phyloP scores from a whole-genome alignment of 768 basidiomycete species.

The Leccinum fibrillosum region DNA sequence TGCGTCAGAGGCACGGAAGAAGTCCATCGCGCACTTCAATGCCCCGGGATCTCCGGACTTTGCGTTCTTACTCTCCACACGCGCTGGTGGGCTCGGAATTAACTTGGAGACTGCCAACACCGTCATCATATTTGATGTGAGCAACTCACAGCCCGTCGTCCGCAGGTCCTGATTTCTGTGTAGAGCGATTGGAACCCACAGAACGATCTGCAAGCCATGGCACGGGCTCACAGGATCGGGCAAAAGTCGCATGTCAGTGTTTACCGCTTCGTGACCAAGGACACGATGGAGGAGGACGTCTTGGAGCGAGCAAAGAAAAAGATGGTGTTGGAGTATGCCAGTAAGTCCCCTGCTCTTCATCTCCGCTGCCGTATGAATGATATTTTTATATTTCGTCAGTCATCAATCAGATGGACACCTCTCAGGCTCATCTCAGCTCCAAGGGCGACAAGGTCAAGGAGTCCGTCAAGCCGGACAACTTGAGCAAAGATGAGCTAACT shows the following conservation, averaged over 20 bases:
- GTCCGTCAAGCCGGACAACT: constrained; percentile 69
- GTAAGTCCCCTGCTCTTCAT: constrained; percentile 51
- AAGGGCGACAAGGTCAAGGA: constrained; percentile 68
- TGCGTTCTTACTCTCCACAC: constrained; percentile 92
- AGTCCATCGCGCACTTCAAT: constrained; percentile 97
- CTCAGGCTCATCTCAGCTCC: constrained; percentile 90
- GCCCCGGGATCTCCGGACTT: constrained; percentile 91
- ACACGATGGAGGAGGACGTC: constrained; percentile 99
- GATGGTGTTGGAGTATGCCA: constrained; percentile 99
- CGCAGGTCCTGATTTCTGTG: constrained; percentile 11
- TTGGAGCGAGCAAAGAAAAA: constrained; percentile 98
- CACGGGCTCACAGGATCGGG: constrained; percentile 97
- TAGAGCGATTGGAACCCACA: constrained; percentile 99
- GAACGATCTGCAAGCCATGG: constrained; percentile 99
- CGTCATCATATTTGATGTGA: constrained; percentile 96
- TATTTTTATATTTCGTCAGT: constrained; percentile 46
- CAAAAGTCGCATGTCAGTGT: constrained; percentile 99
- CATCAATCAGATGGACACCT: constrained; percentile 99
- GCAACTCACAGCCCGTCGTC: constrained; percentile 27
- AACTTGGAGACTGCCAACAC: constrained; percentile 99
- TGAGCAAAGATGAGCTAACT: constrained; percentile 94
- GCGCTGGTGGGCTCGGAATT: constrained; percentile 97
- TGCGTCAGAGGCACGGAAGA: constrained; percentile 88
- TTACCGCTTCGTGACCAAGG: constrained; percentile 97
- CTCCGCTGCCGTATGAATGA: constrained; percentile 8